Conservation (phyloP, 106 monocot genomes). For the Amphibolis antarctica region DNA sequence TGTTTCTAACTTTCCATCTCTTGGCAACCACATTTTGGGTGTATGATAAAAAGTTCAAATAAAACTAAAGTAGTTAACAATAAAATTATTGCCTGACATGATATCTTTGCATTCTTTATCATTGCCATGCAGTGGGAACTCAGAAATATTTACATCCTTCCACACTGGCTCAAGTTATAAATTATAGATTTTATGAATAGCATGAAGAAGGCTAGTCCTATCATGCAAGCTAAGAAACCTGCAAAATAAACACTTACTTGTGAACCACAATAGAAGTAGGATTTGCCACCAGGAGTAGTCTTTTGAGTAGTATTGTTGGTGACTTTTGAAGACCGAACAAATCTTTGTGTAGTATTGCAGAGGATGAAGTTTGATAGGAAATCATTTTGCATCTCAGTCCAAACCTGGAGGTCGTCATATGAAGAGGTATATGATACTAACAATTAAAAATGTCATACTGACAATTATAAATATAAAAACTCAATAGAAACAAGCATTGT, state of each 20-base stretch:
- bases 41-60: too few species aligned
- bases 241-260: constrained; percentile 36
- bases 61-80: too few species aligned
- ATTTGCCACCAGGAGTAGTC: constrained; percentile 35
- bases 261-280: constrained; percentile 79
- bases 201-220: background rate
- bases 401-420: constrained; percentile 37
- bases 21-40: too few species aligned
- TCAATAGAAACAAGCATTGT: too few species aligned
- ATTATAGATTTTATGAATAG: background rate
- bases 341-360: constrained; percentile 95
- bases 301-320: constrained; percentile 38
- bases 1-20: too few species aligned
- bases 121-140: too few species aligned
- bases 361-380: constrained; percentile 92
- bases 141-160: too few species aligned
- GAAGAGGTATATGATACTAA: background rate
- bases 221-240: background rate
- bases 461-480: too few species aligned
- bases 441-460: background rate
- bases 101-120: too few species aligned
- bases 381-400: constrained; percentile 93
- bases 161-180: too few species aligned
- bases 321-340: constrained; percentile 59
- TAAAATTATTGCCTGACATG: too few species aligned